Conservation (phyloP, 805 yeast species). For the Ogataea ganodermae region DNA sequence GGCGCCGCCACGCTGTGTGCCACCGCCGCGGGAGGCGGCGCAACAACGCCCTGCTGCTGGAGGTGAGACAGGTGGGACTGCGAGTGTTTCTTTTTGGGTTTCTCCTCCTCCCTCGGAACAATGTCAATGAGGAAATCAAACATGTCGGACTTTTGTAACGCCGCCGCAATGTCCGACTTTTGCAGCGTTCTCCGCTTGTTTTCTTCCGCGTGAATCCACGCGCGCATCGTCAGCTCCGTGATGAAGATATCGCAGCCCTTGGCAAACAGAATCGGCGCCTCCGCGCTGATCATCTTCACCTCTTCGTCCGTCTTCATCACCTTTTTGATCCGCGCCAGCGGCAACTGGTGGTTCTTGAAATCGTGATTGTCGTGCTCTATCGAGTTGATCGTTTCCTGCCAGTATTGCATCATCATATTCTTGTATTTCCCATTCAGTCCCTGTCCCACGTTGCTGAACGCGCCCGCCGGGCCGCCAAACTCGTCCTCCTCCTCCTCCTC, state of each 20-base stretch:
- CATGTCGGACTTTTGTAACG: constrained; percentile 92
- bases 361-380: constrained; percentile 89
- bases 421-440: constrained; percentile 82
- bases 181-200: constrained; percentile 93
- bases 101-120: constrained; percentile 87
- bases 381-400: constrained; percentile 94
- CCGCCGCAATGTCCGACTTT: constrained; percentile 92
- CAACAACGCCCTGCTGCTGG: constrained; percentile 15
- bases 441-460: constrained; percentile 80
- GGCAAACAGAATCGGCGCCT: constrained; percentile 96
- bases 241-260: constrained; percentile 97
- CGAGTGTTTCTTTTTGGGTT: constrained; percentile 41
- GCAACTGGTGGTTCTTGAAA: constrained; percentile 91
- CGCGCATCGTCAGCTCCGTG: constrained; percentile 96
- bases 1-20: not conserved
- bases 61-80: constrained; percentile 27
- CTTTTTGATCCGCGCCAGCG: constrained; percentile 93
- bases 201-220: constrained; percentile 98
- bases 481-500: constrained; percentile 41
- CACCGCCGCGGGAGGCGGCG: not conserved
- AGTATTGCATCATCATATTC: constrained; percentile 90
- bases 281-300: constrained; percentile 96
- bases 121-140: constrained; percentile 96
- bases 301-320: constrained; percentile 98
- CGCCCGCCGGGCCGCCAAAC: constrained; percentile 38